Evolutionary conservation across 1,284 basidiomycete species (phyloP), one percentile per base, ranked within the genome.

Genomic region (Rhizopogon parksii): DNA sequence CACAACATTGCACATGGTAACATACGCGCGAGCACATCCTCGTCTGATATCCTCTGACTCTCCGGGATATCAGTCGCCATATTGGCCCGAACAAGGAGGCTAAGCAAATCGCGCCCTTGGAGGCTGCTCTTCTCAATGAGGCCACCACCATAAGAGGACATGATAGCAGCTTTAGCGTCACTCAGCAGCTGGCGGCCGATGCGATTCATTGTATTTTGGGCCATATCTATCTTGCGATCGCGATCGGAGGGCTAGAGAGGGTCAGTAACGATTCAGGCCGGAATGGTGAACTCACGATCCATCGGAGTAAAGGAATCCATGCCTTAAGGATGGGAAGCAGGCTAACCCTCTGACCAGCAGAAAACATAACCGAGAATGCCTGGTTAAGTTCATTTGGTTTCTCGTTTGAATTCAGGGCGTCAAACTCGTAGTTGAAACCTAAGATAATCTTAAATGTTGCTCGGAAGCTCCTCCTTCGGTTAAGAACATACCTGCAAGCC

Each of bases 21-120:
- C 76, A 71, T 72, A 81, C 90, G 90, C 5, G 82, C 79, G 25
- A 86, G 59, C 0, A 92, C 82, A 56, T 91, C 89, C 21, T 80
- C 76, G 56, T 92, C 88, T 19, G 74, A 74, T 71, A 93, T 68
- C 37, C 75, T 71, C 57, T 88, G 82, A 27, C 63, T 72, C 15
- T 78, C 76, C 0, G 77, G 72, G 7, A 83, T 61, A 47, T 84
- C 79, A 0, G 72, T 68, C 2, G 77, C 75, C 71, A 83, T 76
- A 59, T 88, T 89, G 6, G 85, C 80, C 42, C 73, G 72, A 42
- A 88, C 74, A 15, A 85, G 63, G 6, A 82, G 62, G 7, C 74
- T 77, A 4, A 84, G 64, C 4, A 84, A 58, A 61, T 83, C 80
- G 4, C 73, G 68, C 5, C 67, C 64, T 14, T 53, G 52, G 27